Conservation (phyloP, 305 asterid species). For the Solanum hybrid region DNA sequence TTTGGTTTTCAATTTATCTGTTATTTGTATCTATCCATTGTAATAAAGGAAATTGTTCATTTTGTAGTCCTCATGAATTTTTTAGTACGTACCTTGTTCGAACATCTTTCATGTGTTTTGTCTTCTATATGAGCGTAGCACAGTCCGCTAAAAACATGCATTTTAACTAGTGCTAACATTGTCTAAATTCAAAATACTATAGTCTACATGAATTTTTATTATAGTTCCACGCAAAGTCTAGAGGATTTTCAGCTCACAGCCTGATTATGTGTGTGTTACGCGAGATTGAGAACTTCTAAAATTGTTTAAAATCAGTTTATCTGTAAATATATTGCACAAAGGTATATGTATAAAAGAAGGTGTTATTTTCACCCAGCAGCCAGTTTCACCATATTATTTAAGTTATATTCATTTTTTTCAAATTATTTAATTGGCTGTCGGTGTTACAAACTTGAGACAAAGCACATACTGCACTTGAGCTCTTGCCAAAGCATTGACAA, state of each 20-base stretch:
- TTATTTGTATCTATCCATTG: neutral
- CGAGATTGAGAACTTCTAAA: neutral
- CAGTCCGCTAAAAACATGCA: neutral
- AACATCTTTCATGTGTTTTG: neutral
- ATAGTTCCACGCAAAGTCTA: neutral
- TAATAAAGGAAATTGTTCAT: neutral
- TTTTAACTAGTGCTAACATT: neutral
- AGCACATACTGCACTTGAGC: neutral
- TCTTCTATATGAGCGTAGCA: neutral
- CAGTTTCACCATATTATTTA: neutral
- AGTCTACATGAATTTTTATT: neutral
- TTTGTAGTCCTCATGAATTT: no score
- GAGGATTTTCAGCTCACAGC: neutral
- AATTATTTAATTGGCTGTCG: neutral
- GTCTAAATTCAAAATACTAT: neutral
- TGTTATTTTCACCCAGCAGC: neutral
- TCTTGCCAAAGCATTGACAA: neutral
- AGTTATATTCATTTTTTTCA: neutral
- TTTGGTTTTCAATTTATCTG: neutral
- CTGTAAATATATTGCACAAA: neutral
- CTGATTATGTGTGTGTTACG: neutral
- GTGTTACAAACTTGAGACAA: neutral
- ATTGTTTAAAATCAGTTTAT: neutral
- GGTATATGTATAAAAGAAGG: neutral
- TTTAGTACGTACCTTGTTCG: neutral